Evolutionary conservation across 2,329 filamentous ascomycete species (phyloP).

Genomic region (Colletotrichum sojae): DNA sequence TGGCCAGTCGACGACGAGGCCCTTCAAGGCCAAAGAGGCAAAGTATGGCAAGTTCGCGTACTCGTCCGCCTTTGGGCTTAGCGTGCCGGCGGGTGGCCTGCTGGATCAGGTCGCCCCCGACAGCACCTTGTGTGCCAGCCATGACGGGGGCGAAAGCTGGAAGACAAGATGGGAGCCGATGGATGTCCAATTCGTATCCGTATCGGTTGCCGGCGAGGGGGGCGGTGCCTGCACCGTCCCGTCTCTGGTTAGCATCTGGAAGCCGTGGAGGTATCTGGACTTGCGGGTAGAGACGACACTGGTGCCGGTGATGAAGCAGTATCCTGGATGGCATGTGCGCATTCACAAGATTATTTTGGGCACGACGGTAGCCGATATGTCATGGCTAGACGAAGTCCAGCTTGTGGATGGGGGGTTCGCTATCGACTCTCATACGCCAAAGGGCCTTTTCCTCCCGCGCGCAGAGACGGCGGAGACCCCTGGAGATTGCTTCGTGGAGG

Average conservation of each 20-base stretch:
- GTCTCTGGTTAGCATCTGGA: conserved; percentile 36
- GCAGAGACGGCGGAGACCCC: not conserved
- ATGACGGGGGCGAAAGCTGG: conserved; percentile 41
- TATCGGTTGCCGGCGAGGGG: not conserved
- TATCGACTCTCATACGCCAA: conserved; percentile 20
- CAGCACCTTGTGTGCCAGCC: conserved; percentile 38
- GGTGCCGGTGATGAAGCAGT: conserved; percentile 5
- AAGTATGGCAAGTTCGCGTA: conserved; percentile 58
- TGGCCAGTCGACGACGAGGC: conserved; percentile 51
- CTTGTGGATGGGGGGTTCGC: conserved; percentile 42
- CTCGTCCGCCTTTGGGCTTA: conserved; percentile 56
- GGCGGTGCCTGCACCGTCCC: not conserved
- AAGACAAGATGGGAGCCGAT: conserved; percentile 26
- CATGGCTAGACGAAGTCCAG: conserved; percentile 30
- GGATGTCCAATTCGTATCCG: conserved; percentile 22
- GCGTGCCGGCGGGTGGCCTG: conserved; percentile 49
- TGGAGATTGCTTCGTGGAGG: not conserved
- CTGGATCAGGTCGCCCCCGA: conserved; percentile 45
- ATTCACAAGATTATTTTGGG: conserved; percentile 35
- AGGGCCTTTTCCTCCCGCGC: conserved; percentile 6
- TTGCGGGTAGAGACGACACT: conserved; percentile 38
- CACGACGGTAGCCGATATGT: not conserved
- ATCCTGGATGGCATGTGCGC: conserved; percentile 38
- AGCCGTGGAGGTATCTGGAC: conserved; percentile 35
- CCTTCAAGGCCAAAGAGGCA: conserved; percentile 51